Base-by-base conservation (phyloP, 2,329 filamentous ascomycete genomes). In the Coccinonectria pachysandricola region DNA sequence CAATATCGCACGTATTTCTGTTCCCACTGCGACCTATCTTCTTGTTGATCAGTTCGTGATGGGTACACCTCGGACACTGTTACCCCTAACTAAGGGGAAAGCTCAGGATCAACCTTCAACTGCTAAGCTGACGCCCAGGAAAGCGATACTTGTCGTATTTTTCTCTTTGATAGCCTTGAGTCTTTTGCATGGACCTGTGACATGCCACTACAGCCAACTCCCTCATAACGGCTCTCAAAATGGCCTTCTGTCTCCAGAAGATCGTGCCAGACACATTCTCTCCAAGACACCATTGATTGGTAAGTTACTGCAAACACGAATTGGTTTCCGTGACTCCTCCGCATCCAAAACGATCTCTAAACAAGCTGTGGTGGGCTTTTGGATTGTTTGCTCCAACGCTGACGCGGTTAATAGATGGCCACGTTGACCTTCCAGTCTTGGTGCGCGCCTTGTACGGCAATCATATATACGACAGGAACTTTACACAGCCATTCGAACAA, bases 391-490 rank as follows among this genome's bases (percentile, higher is more conserved):
- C n/a, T n/a, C n/a, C n/a, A n/a, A n/a, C n/a, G n/a, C n/a, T n/a
- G n/a, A n/a, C n/a, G n/a, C n/a, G n/a, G n/a, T n/a, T n/a, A n/a
- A 3, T 38, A 87, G 87, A 95, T 54, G 87, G 87, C 1, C 87
- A 95, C 50, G 80, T 93, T 56, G 88, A 96, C 50, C 66, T 96
- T 24, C 71, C 88, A 12, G 78, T 91, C 19, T 54, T 79, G 15
- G 63, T 95, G 27, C 73, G 85, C 19, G 56, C 43, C 5, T 19
- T 58, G 4, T 88, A 76, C 45, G 61, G 75, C 19, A 94, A 94
- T 48, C 75, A 81, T 35, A 86, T 96, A 42, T 79, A 93, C 48
- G 60, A 65, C 35, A 55, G 68, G 8, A 71, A 76, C 24, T 95
- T 94, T 57, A 77, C 68, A n/a, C 57, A 75, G 19, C 67, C 70